Evolutionary conservation across 169 alveolate genomes (phyloP).

Genomic region (Plasmodium blacklocki): DNA sequence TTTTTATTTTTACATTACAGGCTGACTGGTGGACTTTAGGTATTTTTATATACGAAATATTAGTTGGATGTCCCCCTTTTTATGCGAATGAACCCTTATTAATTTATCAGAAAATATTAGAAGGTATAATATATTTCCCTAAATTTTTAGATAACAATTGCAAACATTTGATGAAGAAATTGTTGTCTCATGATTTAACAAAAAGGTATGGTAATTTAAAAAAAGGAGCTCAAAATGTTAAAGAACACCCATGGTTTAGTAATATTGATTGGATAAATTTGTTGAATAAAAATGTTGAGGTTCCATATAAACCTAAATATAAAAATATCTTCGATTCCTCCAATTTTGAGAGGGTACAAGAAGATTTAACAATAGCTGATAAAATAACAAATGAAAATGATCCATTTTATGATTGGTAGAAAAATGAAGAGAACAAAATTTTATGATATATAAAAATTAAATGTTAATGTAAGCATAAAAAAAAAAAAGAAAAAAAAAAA

Average conservation of each 20-base stretch:
- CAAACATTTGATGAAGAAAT: conserved; percentile 92
- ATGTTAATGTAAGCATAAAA: too few relatives aligned
- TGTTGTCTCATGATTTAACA: conserved; percentile 94
- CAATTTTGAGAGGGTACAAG: conserved; percentile 77
- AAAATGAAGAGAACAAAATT: too few relatives aligned
- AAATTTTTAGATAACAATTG: conserved; percentile 92
- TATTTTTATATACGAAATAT: conserved; percentile 96
- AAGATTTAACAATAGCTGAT: conserved; percentile 60
- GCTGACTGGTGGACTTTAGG: conserved; percentile 99
- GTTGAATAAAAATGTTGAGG: conserved; percentile 84
- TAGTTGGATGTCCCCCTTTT: conserved; percentile 98
- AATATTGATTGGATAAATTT: conserved; percentile 88
- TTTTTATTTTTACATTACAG: conserved; percentile 5
- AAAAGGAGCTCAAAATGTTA: conserved; percentile 95
- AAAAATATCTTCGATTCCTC: conserved; percentile 80
- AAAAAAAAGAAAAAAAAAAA: too few relatives aligned
- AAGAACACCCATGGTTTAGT: conserved; percentile 91
- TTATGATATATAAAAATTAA: too few relatives aligned
- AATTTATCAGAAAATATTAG: conserved; percentile 96
- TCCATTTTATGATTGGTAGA: conserved; percentile 67
- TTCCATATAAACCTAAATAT: conserved; percentile 90
- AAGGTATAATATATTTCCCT: conserved; percentile 96
- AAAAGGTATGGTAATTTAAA: conserved; percentile 96
- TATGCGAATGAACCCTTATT: conserved; percentile 98
- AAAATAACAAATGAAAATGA: conserved; percentile 72